phyloP scores from a whole-genome alignment of 2,329 filamentous ascomycete species.

The Ophiocordyceps unilateralis region DNA sequence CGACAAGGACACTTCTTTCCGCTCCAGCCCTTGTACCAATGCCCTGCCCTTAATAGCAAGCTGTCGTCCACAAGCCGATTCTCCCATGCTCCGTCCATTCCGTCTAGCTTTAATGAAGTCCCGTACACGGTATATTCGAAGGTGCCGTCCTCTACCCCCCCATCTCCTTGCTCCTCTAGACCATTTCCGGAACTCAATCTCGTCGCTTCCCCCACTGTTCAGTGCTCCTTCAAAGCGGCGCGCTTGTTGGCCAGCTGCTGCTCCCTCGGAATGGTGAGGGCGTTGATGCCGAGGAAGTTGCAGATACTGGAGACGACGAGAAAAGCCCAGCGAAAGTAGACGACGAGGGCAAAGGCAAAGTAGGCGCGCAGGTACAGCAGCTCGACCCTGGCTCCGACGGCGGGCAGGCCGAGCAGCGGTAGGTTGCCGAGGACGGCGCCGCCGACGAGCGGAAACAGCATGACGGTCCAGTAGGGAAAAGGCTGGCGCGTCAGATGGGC shows the following conservation, averaged over 20 bases:
- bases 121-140: too few species aligned
- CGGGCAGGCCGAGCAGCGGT: slow-evolving; percentile 54
- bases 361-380: slow-evolving; percentile 71
- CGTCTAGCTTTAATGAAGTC: too few species aligned
- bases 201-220: too few species aligned
- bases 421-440: slow-evolving; percentile 74
- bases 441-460: slow-evolving; percentile 72
- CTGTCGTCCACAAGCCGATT: too few species aligned
- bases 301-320: slow-evolving; percentile 86
- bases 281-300: slow-evolving; percentile 82
- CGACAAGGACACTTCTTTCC: too few species aligned
- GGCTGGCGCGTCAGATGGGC: slow-evolving; percentile 85
- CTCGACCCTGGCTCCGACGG: slow-evolving; percentile 50
- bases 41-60: too few species aligned
- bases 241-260: slow-evolving; percentile 39
- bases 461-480: slow-evolving; percentile 91
- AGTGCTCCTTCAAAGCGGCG: slow-evolving; percentile 21
- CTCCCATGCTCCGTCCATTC: too few species aligned
- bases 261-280: slow-evolving; percentile 61
- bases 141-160: too few species aligned
- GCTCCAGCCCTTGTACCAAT: too few species aligned
- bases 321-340: slow-evolving; percentile 86
- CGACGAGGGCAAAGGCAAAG: slow-evolving; percentile 65
- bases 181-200: neutral
- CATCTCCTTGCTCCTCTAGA: too few species aligned